Conservation (phyloP, 1,284 basidiomycete species). For the Leccinum subrobustum region DNA sequence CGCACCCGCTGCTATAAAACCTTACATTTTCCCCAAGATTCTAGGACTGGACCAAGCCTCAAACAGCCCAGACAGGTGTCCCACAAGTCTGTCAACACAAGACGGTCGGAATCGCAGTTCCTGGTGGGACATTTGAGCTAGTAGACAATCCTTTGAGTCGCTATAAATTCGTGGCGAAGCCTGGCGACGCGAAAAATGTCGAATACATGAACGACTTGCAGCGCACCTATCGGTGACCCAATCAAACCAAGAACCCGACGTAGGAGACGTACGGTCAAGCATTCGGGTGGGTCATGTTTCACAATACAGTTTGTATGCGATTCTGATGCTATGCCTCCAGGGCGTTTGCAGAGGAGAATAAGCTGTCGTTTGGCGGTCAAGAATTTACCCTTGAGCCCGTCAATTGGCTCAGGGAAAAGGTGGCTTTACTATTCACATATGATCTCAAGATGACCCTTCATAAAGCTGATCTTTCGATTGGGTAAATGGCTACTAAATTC, state of each 20-base stretch:
- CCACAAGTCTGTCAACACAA: constrained; percentile 7
- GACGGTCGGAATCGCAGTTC: background rate
- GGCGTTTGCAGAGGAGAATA: constrained; percentile 7
- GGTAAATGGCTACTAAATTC: background rate
- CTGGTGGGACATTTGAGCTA: background rate
- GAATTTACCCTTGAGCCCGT: background rate
- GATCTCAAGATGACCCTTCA: constrained; percentile 8
- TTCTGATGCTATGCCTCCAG: background rate
- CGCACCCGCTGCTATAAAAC: background rate
- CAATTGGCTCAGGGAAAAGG: constrained; percentile 15
- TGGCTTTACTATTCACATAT: constrained; percentile 12
- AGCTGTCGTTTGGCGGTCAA: background rate
- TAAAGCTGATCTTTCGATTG: constrained; percentile 1
- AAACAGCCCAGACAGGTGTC: constrained; percentile 9
- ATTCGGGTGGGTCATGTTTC: constrained; percentile 1
- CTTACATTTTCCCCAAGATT: constrained; percentile 4
- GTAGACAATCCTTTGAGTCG: constrained; percentile 20
- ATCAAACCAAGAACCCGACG: constrained; percentile 1
- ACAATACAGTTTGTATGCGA: background rate
- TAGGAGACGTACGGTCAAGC: constrained; percentile 14
- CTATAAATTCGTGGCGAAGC: constrained; percentile 7
- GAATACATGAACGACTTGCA: constrained; percentile 16
- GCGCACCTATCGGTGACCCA: constrained; percentile 5
- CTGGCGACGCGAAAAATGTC: background rate
- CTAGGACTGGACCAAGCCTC: constrained; percentile 20